A percentile compares a stretch with the other conserved stretches of the same genome.
Conservation (phyloP, 768 basidiomycete species). For the Suillus plorans region DNA sequence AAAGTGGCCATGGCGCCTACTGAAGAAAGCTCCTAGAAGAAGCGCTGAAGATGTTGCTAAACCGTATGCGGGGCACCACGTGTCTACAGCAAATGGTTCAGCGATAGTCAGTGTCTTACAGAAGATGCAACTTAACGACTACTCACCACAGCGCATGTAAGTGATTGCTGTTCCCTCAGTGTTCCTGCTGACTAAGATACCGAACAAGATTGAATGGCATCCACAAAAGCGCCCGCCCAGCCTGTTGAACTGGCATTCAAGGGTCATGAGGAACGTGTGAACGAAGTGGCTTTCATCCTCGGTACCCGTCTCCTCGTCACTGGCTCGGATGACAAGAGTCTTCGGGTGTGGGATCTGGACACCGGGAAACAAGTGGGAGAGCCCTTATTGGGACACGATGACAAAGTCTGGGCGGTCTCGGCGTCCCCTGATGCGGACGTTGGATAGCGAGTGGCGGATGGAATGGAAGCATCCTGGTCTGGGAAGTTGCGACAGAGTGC, state of each 20-base stretch:
- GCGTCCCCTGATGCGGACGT: not conserved
- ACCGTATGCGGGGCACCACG: not conserved
- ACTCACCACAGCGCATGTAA: not conserved
- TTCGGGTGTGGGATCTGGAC: not conserved
- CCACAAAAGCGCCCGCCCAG: not conserved
- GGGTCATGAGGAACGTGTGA: not conserved
- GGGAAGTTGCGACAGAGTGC: not conserved
- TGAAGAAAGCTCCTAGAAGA: not conserved
- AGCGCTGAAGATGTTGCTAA: not conserved
- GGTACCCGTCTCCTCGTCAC: not conserved
- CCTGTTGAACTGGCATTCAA: not conserved
- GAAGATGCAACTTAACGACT: not conserved
- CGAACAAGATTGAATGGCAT: not conserved
- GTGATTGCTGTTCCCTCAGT: not conserved
- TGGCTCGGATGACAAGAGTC: not conserved
- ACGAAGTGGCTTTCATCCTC: not conserved
- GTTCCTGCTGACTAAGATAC: not conserved
- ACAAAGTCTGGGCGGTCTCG: not conserved
- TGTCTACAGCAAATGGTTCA: not conserved
- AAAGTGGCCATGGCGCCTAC: no score
- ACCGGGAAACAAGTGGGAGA: not conserved
- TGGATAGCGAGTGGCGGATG: not conserved
- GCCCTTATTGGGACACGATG: not conserved
- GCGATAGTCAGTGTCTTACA: not conserved
- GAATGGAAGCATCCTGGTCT: not conserved